A percentile compares a stretch with the other conserved stretches of the same genome.
Evolutionary conservation across 1,284 basidiomycete species (phyloP).

Genomic region (Porogramme epimiltina): DNA sequence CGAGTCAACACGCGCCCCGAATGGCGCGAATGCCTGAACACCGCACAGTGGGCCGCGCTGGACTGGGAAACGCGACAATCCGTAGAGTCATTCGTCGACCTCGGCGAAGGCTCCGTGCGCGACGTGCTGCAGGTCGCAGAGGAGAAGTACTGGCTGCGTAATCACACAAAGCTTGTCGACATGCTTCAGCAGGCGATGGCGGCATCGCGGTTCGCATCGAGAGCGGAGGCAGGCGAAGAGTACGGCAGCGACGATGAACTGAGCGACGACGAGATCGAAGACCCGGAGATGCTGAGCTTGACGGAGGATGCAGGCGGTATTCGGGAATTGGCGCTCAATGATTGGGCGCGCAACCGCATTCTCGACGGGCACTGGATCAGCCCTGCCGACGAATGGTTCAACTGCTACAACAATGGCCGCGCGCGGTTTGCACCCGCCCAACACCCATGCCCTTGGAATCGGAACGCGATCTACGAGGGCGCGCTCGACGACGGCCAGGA

Average conservation of each 20-base stretch:
- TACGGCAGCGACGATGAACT: slow-evolving; percentile 41
- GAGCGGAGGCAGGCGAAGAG: slow-evolving; percentile 38
- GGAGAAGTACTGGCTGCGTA: slow-evolving; percentile 71
- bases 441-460: slow-evolving; percentile 71
- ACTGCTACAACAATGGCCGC: slow-evolving; percentile 40
- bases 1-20: slow-evolving; percentile 44
- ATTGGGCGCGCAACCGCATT: slow-evolving; percentile 71
- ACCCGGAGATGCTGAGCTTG: slow-evolving; percentile 56
- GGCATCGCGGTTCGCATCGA: slow-evolving; percentile 48
- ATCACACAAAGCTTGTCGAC: slow-evolving; percentile 62
- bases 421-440: slow-evolving; percentile 47
- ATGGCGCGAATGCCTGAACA: slow-evolving; percentile 64
- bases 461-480: slow-evolving; percentile 28
- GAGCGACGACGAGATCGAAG: slow-evolving; percentile 57
- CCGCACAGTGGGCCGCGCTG: slow-evolving; percentile 39
- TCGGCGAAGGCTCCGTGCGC: slow-evolving; percentile 66
- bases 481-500: slow-evolving; percentile 31
- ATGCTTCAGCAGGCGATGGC: slow-evolving; percentile 69
- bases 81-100: slow-evolving; percentile 67
- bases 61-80: slow-evolving; percentile 71
- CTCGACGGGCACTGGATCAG: slow-evolving; percentile 74
- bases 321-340: slow-evolving; percentile 65
- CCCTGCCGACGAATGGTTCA: slow-evolving; percentile 69
- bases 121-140: slow-evolving; percentile 62
- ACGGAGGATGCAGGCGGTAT: slow-evolving; percentile 62